Conservation (phyloP, 768 basidiomycete genomes). For the Terana coerulea region DNA sequence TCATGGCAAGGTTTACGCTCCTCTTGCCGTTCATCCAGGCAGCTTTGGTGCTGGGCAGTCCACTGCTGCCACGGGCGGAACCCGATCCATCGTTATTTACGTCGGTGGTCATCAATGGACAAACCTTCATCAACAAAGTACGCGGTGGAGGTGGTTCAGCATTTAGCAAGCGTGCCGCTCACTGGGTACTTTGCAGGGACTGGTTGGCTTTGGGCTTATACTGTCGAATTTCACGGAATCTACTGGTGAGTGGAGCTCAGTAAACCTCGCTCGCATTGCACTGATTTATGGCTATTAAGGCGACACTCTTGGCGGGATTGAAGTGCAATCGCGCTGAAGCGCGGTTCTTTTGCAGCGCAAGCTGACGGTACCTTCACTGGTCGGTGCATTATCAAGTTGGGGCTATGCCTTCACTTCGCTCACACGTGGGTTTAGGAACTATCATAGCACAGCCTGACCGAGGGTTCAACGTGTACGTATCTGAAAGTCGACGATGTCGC, state of each 20-base stretch:
- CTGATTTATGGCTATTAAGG: constrained; percentile 16
- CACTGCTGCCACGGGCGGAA: constrained; percentile 8
- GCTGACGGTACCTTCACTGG: constrained; percentile 42
- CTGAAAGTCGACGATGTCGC: background rate
- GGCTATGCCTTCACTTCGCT: background rate
- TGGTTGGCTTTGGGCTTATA: constrained; percentile 61
- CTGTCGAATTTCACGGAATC: constrained; percentile 54
- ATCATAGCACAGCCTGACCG: constrained; percentile 55
- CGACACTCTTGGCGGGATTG: constrained; percentile 60
- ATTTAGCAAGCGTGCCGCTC: background rate
- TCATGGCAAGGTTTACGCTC: background rate
- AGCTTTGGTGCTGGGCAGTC: constrained; percentile 1
- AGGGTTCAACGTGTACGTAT: constrained; percentile 55
- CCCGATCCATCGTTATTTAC: constrained; percentile 22
- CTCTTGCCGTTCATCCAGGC: constrained; percentile 2
- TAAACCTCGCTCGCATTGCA: background rate
- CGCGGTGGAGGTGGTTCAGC: background rate
- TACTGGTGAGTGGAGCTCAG: constrained; percentile 25
- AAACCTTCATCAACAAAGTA: constrained; percentile 44
- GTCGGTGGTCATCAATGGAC: constrained; percentile 34
- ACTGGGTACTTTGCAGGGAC: constrained; percentile 32
- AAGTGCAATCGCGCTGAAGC: constrained; percentile 56
- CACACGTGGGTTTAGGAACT: constrained; percentile 20
- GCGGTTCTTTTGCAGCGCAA: constrained; percentile 37
- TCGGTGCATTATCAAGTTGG: background rate